These are phyloP conservation scores for Coemansia sp. DNA, from an alignment of 192 early-diverging fungal genomes.

Conservation along the genomic window DNA sequence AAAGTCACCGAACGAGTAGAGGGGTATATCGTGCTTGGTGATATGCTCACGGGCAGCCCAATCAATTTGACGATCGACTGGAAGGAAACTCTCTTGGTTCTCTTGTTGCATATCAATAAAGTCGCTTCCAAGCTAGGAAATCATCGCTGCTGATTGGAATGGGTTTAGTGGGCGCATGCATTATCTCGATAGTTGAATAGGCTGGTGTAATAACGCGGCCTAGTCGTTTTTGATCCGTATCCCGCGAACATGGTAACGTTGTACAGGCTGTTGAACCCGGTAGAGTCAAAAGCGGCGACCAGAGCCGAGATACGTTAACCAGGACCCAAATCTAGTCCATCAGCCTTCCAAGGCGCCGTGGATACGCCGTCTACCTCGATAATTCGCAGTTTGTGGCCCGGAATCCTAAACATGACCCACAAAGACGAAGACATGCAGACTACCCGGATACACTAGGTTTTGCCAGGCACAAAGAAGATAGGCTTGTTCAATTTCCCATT, in stretches of 20 bases:
- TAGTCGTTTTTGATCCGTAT: conserved; percentile 30
- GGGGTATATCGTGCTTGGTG: neutral
- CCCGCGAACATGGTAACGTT: conserved; percentile 64
- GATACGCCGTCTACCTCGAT: conserved; percentile 77
- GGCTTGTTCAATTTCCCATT: conserved; percentile 35
- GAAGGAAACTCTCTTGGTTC: neutral
- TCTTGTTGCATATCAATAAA: neutral
- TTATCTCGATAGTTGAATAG: conserved; percentile 12
- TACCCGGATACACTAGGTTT: conserved; percentile 73
- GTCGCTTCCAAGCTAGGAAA: conserved; percentile 1
- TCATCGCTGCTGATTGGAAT: neutral
- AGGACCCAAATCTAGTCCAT: conserved; percentile 59
- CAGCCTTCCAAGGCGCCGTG: conserved; percentile 52
- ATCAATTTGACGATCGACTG: neutral
- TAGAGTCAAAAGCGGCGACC: conserved; percentile 60
- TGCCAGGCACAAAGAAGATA: conserved; percentile 62
- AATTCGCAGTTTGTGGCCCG: conserved; percentile 71
- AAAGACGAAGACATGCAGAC: conserved; percentile 66
- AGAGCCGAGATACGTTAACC: conserved; percentile 80
- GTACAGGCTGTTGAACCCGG: conserved; percentile 57
- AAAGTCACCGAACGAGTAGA: neutral
- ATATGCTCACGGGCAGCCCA: neutral
- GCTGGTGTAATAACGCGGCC: conserved; percentile 32
- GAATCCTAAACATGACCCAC: conserved; percentile 69
- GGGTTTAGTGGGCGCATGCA: conserved; percentile 1